phyloP scores from a whole-genome alignment of 176 grass and related monocot species.

The Paspalum notatum region DNA sequence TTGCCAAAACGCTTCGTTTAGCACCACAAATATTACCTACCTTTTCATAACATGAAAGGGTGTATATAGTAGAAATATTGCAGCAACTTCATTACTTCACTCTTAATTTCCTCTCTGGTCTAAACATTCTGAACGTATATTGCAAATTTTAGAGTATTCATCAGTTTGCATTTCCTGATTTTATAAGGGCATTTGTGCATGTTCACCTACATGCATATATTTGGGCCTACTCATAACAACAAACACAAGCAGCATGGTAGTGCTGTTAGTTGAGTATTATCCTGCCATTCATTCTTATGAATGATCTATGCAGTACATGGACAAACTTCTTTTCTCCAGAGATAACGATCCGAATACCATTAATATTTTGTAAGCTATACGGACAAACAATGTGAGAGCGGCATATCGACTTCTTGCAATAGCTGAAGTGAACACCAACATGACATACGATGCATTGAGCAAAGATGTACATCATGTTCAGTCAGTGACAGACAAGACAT shows the following conservation, averaged over 20 bases:
- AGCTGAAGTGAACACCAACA: constrained; percentile 61
- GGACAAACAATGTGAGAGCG: constrained; percentile 68
- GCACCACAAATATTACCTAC: background rate
- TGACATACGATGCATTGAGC: constrained; percentile 65
- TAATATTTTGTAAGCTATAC: constrained; percentile 81
- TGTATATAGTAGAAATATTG: background rate
- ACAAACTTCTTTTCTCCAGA: constrained; percentile 77
- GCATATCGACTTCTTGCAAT: constrained; percentile 72
- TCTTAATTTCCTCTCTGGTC: background rate
- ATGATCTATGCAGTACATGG: constrained; percentile 78
- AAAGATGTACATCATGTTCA: constrained; percentile 52
- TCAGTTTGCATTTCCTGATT: background rate
- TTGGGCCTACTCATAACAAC: background rate
- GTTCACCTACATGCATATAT: background rate
- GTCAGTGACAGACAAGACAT: constrained; percentile 48
- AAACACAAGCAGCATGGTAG: background rate
- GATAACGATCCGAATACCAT: constrained; percentile 48
- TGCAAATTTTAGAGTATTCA: background rate
- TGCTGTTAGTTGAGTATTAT: constrained; percentile 9
- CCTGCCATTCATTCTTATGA: constrained; percentile 22
- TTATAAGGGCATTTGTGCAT: background rate
- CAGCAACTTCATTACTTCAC: background rate
- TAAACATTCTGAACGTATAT: too few relatives aligned
- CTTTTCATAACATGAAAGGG: background rate
- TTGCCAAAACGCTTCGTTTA: too few relatives aligned